Conservation (phyloP, 1,139 yeast species). For the Meyerozyma guilliermondii region DNA sequence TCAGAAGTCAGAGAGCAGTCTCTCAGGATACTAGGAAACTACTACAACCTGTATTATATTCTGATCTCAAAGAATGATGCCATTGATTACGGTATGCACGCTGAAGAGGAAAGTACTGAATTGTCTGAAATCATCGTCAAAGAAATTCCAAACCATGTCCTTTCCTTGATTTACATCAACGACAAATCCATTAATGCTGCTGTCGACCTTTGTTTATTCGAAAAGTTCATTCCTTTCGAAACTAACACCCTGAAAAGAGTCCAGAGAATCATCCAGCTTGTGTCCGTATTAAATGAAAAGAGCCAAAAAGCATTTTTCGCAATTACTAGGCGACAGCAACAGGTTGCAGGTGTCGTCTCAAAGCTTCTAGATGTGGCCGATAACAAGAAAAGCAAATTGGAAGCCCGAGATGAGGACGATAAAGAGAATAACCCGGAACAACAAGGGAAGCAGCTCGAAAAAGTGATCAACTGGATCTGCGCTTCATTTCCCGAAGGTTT, state of each 20-base stretch:
- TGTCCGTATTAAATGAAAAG: slow-evolving; percentile 48
- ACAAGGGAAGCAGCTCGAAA: slow-evolving; percentile 43
- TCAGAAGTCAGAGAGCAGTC: slow-evolving; percentile 60
- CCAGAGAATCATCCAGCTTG: slow-evolving; percentile 46
- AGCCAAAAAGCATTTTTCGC: slow-evolving; percentile 66
- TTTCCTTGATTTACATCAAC: slow-evolving; percentile 71
- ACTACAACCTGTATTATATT: slow-evolving; percentile 40
- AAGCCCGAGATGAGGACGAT: slow-evolving; percentile 18
- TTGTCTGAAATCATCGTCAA: slow-evolving; percentile 28
- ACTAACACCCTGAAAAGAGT: slow-evolving; percentile 45
- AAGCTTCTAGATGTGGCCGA: slow-evolving; percentile 31
- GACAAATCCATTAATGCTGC: slow-evolving; percentile 63
- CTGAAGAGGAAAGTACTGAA: slow-evolving; percentile 27
- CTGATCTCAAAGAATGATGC: slow-evolving; percentile 12
- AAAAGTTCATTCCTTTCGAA: slow-evolving; percentile 53
- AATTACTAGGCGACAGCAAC: slow-evolving; percentile 62
- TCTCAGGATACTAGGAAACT: slow-evolving; percentile 48
- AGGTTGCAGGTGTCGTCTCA: slow-evolving; percentile 39
- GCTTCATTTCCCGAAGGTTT: slow-evolving; percentile 50
- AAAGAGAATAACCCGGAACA: slow-evolving; percentile 10
- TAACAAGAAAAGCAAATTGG: slow-evolving; percentile 24
- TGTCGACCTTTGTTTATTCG: slow-evolving; percentile 61
- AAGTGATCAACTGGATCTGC: slow-evolving; percentile 62
- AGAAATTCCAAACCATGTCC: slow-evolving; percentile 61
- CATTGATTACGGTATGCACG: slow-evolving; percentile 26